phyloP scores from a whole-genome alignment of 2,329 filamentous ascomycete species.

The Nannizziopsis arthrosporioides region DNA sequence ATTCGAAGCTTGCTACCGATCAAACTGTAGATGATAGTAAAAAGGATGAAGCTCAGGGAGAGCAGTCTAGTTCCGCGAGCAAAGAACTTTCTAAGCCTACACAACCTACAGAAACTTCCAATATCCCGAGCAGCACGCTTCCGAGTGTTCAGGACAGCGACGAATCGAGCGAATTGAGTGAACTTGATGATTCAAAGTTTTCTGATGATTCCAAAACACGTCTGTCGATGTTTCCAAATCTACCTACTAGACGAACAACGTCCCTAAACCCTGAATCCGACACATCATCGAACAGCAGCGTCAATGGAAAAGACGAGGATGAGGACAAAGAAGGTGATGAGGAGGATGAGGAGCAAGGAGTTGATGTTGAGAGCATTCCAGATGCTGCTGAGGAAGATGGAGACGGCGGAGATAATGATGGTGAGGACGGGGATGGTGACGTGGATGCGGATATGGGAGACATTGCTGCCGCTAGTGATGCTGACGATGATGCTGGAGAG shows the following conservation, averaged over 20 bases:
- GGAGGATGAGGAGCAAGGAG: too few relatives aligned
- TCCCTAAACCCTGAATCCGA: conserved; percentile 16
- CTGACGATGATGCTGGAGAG: neutral
- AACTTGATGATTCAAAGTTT: conserved; percentile 43
- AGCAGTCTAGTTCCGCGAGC: neutral
- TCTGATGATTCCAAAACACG: conserved; percentile 6
- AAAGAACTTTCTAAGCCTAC: neutral
- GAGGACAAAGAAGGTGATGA: neutral
- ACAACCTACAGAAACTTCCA: conserved; percentile 33
- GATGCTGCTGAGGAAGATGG: too few relatives aligned
- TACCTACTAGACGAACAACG: conserved; percentile 7
- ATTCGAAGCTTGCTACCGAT: neutral
- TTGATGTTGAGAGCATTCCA: too few relatives aligned
- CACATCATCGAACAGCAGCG: conserved; percentile 15
- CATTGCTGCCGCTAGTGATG: neutral
- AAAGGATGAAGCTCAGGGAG: conserved; percentile 2
- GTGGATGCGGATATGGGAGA: neutral
- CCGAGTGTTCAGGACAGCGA: conserved; percentile 55
- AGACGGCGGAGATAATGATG: neutral
- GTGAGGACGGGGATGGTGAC: neutral
- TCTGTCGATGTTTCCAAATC: conserved; percentile 12
- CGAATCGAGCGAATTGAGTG: conserved; percentile 58
- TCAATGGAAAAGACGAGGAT: conserved; percentile 9
- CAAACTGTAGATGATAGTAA: conserved; percentile 1
- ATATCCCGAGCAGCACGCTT: conserved; percentile 41